phyloP scores from a whole-genome alignment of 2,329 filamentous ascomycete species.

The Calonectria henricotiae region DNA sequence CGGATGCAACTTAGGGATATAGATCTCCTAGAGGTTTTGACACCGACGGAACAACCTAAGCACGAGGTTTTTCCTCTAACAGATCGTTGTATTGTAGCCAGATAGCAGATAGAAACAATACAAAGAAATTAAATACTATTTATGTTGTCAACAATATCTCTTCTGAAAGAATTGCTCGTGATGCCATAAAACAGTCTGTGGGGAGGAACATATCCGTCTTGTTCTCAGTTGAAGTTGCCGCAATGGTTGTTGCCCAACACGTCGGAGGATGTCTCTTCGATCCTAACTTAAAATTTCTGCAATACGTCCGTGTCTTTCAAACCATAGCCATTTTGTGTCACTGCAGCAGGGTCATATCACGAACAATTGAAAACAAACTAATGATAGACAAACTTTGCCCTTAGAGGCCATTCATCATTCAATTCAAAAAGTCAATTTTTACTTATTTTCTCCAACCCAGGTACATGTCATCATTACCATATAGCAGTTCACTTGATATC shows the following conservation, averaged over 20 bases:
- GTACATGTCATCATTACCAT: background rate
- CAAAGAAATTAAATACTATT: background rate
- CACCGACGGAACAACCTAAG: too few relatives aligned
- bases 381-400: slow-evolving; percentile 9
- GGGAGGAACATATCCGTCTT: background rate
- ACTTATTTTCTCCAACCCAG: slow-evolving; percentile 27
- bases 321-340: background rate
- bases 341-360: background rate
- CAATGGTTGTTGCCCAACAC: too few relatives aligned
- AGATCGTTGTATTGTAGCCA: too few relatives aligned
- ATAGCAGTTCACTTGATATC: background rate
- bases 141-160: background rate
- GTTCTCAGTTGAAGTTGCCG: background rate
- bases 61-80: too few relatives aligned
- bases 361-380: background rate
- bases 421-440: slow-evolving; percentile 23
- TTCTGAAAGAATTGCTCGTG: background rate
- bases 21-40: too few relatives aligned
- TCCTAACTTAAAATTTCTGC: too few relatives aligned
- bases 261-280: too few relatives aligned
- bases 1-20: too few relatives aligned
- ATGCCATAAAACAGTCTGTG: background rate
- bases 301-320: too few relatives aligned
- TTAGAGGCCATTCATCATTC: slow-evolving; percentile 14
- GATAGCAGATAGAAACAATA: too few relatives aligned